Evolutionary conservation across 2,329 filamentous ascomycete genomes (phyloP).

Genomic region (Fusarium torulosum): DNA sequence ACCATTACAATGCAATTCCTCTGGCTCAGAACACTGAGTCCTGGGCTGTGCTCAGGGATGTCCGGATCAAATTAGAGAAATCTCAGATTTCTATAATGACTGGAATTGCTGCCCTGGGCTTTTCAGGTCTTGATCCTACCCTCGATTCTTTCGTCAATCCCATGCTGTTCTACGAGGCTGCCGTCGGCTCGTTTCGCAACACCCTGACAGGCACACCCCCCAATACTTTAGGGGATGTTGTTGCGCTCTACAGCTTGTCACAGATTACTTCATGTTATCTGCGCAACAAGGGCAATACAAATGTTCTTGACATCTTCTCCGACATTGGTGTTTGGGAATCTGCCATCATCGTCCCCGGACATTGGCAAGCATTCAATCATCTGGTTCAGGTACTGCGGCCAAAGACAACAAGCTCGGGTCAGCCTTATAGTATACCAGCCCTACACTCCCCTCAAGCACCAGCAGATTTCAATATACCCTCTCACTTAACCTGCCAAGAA

Average conservation of each 20-base stretch:
- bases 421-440: rapidly evolving
- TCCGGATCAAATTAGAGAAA: rapidly evolving
- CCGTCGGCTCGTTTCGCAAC: not conserved
- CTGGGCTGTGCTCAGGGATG: rapidly evolving
- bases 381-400: rapidly evolving
- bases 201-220: not conserved
- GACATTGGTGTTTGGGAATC: not conserved
- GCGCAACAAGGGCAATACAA: rapidly evolving
- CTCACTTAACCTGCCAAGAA: too few species aligned
- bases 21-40: too few species aligned
- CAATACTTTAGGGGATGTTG: not conserved
- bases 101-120: rapidly evolving
- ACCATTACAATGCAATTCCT: rapidly evolving
- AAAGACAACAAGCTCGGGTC: not conserved
- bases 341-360: not conserved
- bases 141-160: not conserved
- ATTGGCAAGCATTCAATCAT: not conserved
- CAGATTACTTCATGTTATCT: not conserved
- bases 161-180: not conserved
- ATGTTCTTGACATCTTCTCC: not conserved
- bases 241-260: conserved; percentile 5
- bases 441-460: rapidly evolving
- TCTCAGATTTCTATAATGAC: rapidly evolving
- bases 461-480: rapidly evolving
- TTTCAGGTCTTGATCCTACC: rapidly evolving